Evolutionary conservation across 2,329 filamentous ascomycete genomes (phyloP).

Genomic region (Sporothrix brunneoviolacea): DNA sequence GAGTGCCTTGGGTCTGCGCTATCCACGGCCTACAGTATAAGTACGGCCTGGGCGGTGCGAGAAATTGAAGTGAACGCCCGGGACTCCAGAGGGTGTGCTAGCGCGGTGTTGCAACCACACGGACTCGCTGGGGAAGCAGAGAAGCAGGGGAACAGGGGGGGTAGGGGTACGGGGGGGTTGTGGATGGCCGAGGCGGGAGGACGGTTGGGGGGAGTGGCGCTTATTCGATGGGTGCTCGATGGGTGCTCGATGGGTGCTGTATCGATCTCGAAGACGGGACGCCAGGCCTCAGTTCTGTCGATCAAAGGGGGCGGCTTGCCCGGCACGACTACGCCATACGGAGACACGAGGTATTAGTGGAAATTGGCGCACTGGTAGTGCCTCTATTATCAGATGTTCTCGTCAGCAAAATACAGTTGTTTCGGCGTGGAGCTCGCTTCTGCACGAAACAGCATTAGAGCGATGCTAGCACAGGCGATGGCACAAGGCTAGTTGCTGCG

Average conservation of each 20-base stretch:
- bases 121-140: slow-evolving; percentile 4
- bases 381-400: background rate
- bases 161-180: background rate
- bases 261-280: background rate
- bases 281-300: background rate
- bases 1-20: background rate
- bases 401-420: background rate
- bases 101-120: slow-evolving; percentile 12
- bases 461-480: background rate
- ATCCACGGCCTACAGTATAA: background rate
- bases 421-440: background rate
- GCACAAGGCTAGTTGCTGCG: background rate
- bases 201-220: background rate
- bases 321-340: too few relatives aligned
- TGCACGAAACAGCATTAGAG: background rate
- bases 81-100: background rate
- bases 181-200: background rate
- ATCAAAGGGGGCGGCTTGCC: background rate
- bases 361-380: background rate
- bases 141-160: background rate
- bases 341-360: too few relatives aligned
- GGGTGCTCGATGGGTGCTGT: background rate
- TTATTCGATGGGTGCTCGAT: background rate
- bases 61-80: background rate
- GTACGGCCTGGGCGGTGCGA: background rate